A percentile compares a stretch with the other conserved stretches of the same genome.
Evolutionary conservation across 257 asterid species (phyloP).

Genomic region (Solanum infundibuliforme): DNA sequence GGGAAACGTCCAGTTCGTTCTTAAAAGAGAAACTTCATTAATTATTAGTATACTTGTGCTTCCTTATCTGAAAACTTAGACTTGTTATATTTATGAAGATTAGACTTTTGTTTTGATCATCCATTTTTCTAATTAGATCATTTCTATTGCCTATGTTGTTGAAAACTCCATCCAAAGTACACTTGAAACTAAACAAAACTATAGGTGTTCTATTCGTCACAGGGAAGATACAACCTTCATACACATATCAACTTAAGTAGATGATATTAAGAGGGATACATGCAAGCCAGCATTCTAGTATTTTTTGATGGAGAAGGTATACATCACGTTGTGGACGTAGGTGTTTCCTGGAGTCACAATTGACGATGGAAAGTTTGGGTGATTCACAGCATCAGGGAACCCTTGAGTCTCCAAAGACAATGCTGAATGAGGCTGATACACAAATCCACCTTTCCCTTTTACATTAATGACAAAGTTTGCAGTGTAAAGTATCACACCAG

Average conservation of each 20-base stretch:
- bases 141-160: background rate
- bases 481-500: conserved; percentile 1
- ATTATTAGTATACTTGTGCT: background rate
- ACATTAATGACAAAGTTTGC: background rate
- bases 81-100: background rate
- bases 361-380: conserved; percentile 53
- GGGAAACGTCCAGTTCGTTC: background rate
- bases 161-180: background rate
- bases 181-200: background rate
- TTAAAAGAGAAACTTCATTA: background rate
- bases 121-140: background rate
- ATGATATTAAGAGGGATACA: background rate
- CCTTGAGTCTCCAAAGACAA: conserved; percentile 52
- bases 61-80: background rate
- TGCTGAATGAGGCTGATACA: conserved; percentile 3
- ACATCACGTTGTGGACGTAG: conserved; percentile 43
- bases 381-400: conserved; percentile 79
- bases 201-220: background rate
- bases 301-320: conserved; percentile 12
- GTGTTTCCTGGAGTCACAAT: conserved; percentile 36
- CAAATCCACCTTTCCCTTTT: conserved; percentile 5
- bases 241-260: background rate
- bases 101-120: background rate
- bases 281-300: background rate
- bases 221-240: background rate